A percentile compares a stretch with the other conserved stretches of the same genome.
These are phyloP conservation scores for Priceomyces medius DNA, from an alignment of 805 yeast species.

Conservation along the genomic window DNA sequence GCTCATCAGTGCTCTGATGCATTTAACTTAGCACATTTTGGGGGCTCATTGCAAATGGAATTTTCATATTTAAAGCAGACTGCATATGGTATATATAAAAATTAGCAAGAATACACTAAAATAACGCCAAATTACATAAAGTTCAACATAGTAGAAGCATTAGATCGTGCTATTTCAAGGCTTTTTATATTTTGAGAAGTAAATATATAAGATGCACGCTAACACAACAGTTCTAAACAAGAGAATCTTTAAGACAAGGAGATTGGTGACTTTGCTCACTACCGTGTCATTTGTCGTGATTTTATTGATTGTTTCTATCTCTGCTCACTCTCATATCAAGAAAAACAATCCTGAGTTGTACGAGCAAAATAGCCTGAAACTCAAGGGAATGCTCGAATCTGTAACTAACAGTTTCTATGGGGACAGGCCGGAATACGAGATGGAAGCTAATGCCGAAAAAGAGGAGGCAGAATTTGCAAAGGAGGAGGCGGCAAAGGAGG, in stretches of 20 bases:
- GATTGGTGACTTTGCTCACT: constrained; percentile 23
- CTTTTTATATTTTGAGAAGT: neutral
- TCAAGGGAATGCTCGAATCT: neutral
- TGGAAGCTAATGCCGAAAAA: constrained; percentile 9
- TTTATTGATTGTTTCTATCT: constrained; percentile 25
- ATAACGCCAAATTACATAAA: too few species aligned
- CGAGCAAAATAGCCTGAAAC: constrained; percentile 11
- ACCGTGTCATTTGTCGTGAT: constrained; percentile 21
- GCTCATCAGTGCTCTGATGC: too few species aligned
- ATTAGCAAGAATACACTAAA: too few species aligned
- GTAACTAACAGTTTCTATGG: constrained; percentile 1
- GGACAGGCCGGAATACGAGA: constrained; percentile 4
- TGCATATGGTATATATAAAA: too few species aligned
- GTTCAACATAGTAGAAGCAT: too few species aligned
- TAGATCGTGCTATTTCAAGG: too few species aligned
- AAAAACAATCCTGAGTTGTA: constrained; percentile 11
- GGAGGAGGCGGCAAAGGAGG: neutral
- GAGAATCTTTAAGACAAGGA: constrained; percentile 33
- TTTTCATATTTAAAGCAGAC: too few species aligned
- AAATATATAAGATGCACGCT: constrained; percentile 12
- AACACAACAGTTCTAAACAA: constrained; percentile 29
- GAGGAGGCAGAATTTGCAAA: constrained; percentile 4
- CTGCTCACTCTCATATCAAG: constrained; percentile 27
- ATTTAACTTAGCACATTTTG: too few species aligned
- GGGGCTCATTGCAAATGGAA: too few species aligned